A percentile compares a stretch with the other conserved stretches of the same genome.
These are phyloP conservation scores for Terana coerulea DNA, from an alignment of 768 basidiomycete species.

Conservation along the genomic window DNA sequence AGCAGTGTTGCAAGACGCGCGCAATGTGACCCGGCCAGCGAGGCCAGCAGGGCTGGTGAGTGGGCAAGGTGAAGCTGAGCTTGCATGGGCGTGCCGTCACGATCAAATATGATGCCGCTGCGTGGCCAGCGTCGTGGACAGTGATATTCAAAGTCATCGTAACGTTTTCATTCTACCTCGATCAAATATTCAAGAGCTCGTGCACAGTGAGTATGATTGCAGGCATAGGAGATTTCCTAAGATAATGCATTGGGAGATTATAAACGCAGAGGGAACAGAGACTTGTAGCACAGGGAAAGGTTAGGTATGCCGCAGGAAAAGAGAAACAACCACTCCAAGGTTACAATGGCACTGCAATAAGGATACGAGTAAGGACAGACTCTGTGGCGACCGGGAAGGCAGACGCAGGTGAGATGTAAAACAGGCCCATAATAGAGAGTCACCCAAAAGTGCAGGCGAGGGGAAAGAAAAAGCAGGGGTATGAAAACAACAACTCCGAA, in stretches of 20 bases:
- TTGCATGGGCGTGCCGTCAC: background rate
- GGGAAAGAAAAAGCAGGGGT: conserved; percentile 14
- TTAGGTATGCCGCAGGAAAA: conserved; percentile 35
- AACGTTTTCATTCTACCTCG: background rate
- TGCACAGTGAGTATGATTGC: conserved; percentile 3
- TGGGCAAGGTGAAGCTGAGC: conserved; percentile 4
- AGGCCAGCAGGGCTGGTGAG: conserved; percentile 3
- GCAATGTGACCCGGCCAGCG: conserved; percentile 6
- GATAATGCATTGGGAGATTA: conserved; percentile 5
- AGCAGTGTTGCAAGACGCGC: background rate
- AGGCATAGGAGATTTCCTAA: conserved; percentile 5
- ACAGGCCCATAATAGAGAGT: conserved; percentile 34
- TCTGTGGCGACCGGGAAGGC: conserved; percentile 43
- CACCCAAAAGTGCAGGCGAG: conserved; percentile 13
- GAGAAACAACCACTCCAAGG: conserved; percentile 22
- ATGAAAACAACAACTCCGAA: conserved; percentile 2
- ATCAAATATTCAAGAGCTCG: conserved; percentile 1
- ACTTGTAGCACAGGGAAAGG: conserved; percentile 27
- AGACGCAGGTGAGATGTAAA: conserved; percentile 50
- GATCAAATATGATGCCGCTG: background rate
- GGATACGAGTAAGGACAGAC: conserved; percentile 56
- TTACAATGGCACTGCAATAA: conserved; percentile 17
- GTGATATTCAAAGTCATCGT: background rate
- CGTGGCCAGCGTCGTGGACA: no score
- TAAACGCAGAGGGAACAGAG: conserved; percentile 26